A percentile compares a stretch with the other conserved stretches of the same genome.
Evolutionary conservation across 2,329 filamentous ascomycete genomes (phyloP).

Genomic region (Lomentospora prolificans): DNA sequence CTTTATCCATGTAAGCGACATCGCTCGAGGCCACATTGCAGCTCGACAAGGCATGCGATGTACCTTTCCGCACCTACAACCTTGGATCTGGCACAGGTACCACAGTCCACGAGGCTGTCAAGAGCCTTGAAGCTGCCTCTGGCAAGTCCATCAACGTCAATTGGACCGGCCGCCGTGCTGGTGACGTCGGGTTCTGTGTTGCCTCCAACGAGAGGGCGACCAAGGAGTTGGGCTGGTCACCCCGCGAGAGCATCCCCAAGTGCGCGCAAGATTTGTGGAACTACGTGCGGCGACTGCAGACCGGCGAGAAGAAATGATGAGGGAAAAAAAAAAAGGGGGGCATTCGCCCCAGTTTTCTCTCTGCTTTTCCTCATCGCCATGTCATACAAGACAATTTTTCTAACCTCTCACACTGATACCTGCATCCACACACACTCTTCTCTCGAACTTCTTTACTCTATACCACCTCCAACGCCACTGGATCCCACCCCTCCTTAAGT

Average conservation of each 20-base stretch:
- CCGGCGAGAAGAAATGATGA: not conserved
- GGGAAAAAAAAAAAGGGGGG: not conserved
- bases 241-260: conserved; percentile 20
- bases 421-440: not conserved
- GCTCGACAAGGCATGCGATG: conserved; percentile 28
- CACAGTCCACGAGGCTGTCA: conserved; percentile 33
- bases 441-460: too few relatives aligned
- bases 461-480: too few relatives aligned
- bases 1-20: conserved; percentile 58
- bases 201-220: conserved; percentile 29
- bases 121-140: conserved; percentile 26
- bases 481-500: too few relatives aligned
- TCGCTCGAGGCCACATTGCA: conserved; percentile 54
- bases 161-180: conserved; percentile 26
- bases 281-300: conserved; percentile 15
- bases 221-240: conserved; percentile 31
- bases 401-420: not conserved
- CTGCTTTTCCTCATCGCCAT: not conserved
- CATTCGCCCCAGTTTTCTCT: not conserved
- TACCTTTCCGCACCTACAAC: conserved; percentile 31
- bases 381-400: not conserved
- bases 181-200: conserved; percentile 33
- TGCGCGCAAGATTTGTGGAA: conserved; percentile 25
- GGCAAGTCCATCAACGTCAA: conserved; percentile 25
- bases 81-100: conserved; percentile 35